Evolutionary conservation across 116 monocot genomes (phyloP).

Genomic region (Phalaenopsis hybrid): DNA sequence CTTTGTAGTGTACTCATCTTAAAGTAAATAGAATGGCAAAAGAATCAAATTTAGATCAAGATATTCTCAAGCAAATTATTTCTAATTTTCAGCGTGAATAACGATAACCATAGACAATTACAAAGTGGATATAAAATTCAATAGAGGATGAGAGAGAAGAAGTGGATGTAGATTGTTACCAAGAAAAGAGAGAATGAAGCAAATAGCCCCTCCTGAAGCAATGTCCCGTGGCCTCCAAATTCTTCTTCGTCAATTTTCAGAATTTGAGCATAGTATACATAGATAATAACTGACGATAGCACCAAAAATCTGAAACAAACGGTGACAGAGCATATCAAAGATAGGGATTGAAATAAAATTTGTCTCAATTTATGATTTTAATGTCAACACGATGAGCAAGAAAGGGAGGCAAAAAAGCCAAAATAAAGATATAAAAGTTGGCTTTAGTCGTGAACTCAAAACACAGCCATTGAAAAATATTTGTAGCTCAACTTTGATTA

Average conservation of each 20-base stretch:
- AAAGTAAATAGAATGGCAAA: too few species aligned
- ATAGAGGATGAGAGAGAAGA: too few species aligned
- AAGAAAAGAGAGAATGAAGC: conserved; percentile 86
- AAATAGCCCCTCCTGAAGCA: conserved; percentile 94
- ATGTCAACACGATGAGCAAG: not conserved
- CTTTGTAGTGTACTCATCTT: too few species aligned
- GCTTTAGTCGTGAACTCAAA: too few species aligned
- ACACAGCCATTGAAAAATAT: too few species aligned
- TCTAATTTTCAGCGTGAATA: too few species aligned
- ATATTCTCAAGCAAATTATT: not conserved
- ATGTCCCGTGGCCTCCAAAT: conserved; percentile 74
- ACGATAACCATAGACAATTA: too few species aligned
- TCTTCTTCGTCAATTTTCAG: conserved; percentile 91
- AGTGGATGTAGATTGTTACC: conserved; percentile 29
- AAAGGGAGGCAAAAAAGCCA: too few species aligned
- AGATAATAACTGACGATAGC: conserved; percentile 64
- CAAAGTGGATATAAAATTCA: too few species aligned
- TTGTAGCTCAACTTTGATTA: too few species aligned
- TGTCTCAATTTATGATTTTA: not conserved
- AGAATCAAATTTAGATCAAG: not conserved
- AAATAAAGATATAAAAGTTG: too few species aligned
- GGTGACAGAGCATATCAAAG: not conserved
- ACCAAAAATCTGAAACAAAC: conserved; percentile 55
- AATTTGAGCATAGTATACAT: conserved; percentile 67
- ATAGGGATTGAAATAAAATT: too few species aligned